phyloP scores from a whole-genome alignment of 257 asterid species.

The Anisodus acutangulus region DNA sequence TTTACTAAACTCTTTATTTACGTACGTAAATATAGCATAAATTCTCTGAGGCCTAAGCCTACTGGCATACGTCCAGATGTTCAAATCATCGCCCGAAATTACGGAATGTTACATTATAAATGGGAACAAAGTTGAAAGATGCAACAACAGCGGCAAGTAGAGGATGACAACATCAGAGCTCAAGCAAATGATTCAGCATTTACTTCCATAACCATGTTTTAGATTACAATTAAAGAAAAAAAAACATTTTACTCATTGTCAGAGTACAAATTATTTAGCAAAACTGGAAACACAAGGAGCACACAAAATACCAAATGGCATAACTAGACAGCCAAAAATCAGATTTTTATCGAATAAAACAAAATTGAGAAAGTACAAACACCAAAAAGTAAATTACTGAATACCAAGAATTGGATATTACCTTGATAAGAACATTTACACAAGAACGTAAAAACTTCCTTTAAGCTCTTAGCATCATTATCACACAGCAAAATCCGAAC shows the following conservation, averaged over 20 bases:
- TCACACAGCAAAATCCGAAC: slow-evolving; percentile 90
- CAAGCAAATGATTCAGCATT: neutral
- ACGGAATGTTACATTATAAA: too few species aligned
- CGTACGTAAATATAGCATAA: too few species aligned
- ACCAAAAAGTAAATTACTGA: neutral
- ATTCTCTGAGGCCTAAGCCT: too few species aligned
- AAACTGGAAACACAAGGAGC: too few species aligned
- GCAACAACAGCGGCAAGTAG: neutral
- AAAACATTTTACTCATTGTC: too few species aligned
- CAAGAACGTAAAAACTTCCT: slow-evolving; percentile 69
- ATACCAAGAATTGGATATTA: slow-evolving; percentile 32
- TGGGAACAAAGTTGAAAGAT: neutral
- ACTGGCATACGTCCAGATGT: too few species aligned
- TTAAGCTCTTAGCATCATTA: slow-evolving; percentile 72
- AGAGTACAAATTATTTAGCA: neutral
- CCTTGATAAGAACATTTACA: slow-evolving; percentile 94
- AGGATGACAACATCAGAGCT: neutral
- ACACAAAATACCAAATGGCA: neutral
- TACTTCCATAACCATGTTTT: too few species aligned
- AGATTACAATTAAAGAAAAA: too few species aligned
- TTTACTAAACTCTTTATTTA: too few species aligned
- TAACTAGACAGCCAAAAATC: too few species aligned
- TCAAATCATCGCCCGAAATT: too few species aligned
- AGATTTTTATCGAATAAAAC: neutral
- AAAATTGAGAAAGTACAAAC: slow-evolving; percentile 2